phyloP scores from a whole-genome alignment of 1,284 basidiomycete genomes.

The Bjerkandera adusta region DNA sequence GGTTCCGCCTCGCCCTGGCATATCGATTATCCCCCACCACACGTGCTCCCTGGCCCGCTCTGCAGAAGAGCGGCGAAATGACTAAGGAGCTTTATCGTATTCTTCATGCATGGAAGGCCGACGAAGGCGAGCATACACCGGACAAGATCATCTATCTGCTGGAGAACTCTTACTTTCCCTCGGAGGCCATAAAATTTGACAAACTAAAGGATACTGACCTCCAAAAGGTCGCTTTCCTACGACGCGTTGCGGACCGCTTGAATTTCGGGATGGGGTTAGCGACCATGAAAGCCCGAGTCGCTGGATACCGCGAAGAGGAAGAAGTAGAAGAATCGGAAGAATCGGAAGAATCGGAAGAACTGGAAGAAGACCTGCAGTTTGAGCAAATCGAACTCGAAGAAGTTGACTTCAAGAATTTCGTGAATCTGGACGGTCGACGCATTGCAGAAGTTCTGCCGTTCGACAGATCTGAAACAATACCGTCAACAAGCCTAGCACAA shows the following conservation, averaged over 20 bases:
- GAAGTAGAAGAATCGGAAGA: slow-evolving; percentile 9
- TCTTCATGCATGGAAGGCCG: slow-evolving; percentile 20
- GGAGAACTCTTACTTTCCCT: too few relatives aligned
- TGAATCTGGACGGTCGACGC: too few relatives aligned
- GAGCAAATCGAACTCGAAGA: too few relatives aligned
- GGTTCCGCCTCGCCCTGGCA: slow-evolving; percentile 42
- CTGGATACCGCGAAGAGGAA: slow-evolving; percentile 31
- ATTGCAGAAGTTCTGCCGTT: too few relatives aligned
- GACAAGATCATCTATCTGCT: too few relatives aligned
- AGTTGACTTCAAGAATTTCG: too few relatives aligned
- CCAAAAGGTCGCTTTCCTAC: slow-evolving; percentile 16
- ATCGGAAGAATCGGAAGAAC: neutral
- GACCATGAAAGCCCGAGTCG: slow-evolving; percentile 32
- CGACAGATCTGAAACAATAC: too few relatives aligned
- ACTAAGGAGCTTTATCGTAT: neutral
- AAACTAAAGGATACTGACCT: slow-evolving; percentile 26
- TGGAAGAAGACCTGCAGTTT: too few relatives aligned
- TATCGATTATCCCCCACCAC: slow-evolving; percentile 40
- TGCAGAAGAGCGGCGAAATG: neutral
- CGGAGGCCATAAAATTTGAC: too few relatives aligned
- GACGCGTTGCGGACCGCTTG: slow-evolving; percentile 14
- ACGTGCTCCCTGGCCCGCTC: slow-evolving; percentile 39
- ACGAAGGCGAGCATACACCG: too few relatives aligned
- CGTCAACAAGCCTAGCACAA: too few relatives aligned
- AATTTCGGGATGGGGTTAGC: slow-evolving; percentile 33